Base-by-base conservation (phyloP, 352 stramenopile species). In the Proteromonas lacertae region DNA sequence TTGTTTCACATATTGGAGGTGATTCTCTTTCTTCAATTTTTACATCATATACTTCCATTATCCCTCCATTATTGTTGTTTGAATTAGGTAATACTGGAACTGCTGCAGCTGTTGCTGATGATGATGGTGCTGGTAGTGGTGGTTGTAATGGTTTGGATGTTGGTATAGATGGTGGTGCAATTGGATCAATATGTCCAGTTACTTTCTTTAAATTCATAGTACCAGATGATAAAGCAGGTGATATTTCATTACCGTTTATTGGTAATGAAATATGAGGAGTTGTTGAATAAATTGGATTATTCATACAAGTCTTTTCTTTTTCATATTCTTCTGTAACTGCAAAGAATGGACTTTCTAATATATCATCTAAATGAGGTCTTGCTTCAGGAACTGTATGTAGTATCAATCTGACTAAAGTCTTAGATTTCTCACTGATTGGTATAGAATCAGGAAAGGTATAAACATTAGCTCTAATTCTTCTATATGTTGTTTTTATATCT, bases 401-500 rank as follows among this genome's bases (percentile, higher is more conserved):
- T 55, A 77, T 68, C 2, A 40, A 51, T 9, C 37, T 21, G 33
- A 81, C 68, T 4, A 81, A 45, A 30, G 55, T 43, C 32, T 64
- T 65, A 3, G 64, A 64, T 42, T 59, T 32, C 4, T 56, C 43
- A 0, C 72, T 89, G 5, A 96, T 55, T 4, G 66, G 50, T 2
- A 78, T 51, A 34, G 74, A 46, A 4, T 65, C 55, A 0, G 83
- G 83, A 38, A 94, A 96, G 14, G 60, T 61, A 49, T 92, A 96
- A 34, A 89, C 59, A 47, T 92, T 92, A 4, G 64, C 64, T 21
- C 89, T 57, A 38, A 96, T 96, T 29, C 79, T 66, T 25, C 90
- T 81, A 56, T 96, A 96, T 0, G 83, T 96, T 16, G 50, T 50
- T 34, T 96, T 94, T 12, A 96, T 79, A 46, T 96, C 79, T 25